Conservation (phyloP, 306 rosid species). For the Prunus mume region DNA sequence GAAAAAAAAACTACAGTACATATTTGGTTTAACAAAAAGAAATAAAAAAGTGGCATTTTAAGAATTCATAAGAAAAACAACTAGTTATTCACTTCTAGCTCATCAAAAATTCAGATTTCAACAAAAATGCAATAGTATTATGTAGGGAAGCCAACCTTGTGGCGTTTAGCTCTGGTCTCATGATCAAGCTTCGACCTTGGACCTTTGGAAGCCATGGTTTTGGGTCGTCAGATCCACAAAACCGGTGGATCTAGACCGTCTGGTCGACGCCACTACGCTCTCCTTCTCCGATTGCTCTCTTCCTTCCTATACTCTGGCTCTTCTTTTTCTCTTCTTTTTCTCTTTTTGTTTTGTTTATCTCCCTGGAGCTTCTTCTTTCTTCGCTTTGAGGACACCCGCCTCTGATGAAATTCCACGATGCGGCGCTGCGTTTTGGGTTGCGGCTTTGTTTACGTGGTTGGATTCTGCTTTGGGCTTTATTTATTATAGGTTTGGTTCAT, state of each 20-base stretch:
- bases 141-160: slow-evolving; percentile 54
- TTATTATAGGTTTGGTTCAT: not conserved
- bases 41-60: not conserved
- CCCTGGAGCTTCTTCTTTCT: not conserved
- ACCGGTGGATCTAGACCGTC: slow-evolving; percentile 17
- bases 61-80: not conserved
- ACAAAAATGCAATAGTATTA: not conserved
- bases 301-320: not conserved
- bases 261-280: slow-evolving; percentile 3
- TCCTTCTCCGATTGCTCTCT: not conserved
- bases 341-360: not conserved
- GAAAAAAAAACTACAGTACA: not conserved
- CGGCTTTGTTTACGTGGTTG: not conserved
- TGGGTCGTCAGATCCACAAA: slow-evolving; percentile 17
- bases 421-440: slow-evolving; percentile 11
- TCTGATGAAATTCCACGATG: not conserved
- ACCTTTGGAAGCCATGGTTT: slow-evolving; percentile 85
- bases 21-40: not conserved
- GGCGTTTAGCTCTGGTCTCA: slow-evolving; percentile 77
- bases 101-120: not conserved
- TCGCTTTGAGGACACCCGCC: not conserved
- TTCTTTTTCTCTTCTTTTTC: not conserved
- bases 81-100: not conserved
- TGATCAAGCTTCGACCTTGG: slow-evolving; percentile 81
- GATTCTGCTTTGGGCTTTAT: slow-evolving; percentile 5